Conservation (phyloP, 305 asterid species). For the Fraxinus sp. region DNA sequence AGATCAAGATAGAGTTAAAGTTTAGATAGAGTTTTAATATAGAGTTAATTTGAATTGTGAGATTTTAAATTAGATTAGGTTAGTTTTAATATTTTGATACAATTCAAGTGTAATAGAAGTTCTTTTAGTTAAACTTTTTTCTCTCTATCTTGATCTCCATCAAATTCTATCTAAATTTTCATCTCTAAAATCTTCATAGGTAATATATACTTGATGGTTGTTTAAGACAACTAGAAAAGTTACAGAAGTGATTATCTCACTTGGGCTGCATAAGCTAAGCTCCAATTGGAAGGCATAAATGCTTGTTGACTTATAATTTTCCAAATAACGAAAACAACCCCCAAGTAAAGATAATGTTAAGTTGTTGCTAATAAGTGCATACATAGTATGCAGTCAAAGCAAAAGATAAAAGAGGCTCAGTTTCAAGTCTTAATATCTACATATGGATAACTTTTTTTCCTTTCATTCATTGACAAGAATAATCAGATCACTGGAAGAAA, state of each 20-base stretch:
- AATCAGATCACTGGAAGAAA: background rate
- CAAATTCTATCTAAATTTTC: too few relatives aligned
- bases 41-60: too few relatives aligned
- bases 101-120: too few relatives aligned
- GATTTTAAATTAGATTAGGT: too few relatives aligned
- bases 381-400: background rate
- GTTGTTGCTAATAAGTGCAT: background rate
- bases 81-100: too few relatives aligned
- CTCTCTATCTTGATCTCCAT: too few relatives aligned
- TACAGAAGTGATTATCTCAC: background rate
- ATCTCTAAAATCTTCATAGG: background rate
- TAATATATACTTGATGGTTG: background rate
- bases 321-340: background rate
- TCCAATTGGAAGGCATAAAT: background rate
- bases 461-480: background rate
- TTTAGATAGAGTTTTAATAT: too few relatives aligned
- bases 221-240: background rate
- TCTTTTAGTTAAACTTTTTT: too few relatives aligned
- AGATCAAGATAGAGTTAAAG: too few relatives aligned
- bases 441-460: background rate
- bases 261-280: background rate
- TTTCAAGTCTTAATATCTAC: background rate
- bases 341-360: background rate
- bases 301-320: background rate
- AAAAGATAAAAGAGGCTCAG: background rate